Percentiles rank a stretch among this genome's conserved stretches.
These are phyloP conservation scores for Coemansia guatemalensis DNA, from an alignment of 192 early-diverging fungal genomes.

Conservation along the genomic window DNA sequence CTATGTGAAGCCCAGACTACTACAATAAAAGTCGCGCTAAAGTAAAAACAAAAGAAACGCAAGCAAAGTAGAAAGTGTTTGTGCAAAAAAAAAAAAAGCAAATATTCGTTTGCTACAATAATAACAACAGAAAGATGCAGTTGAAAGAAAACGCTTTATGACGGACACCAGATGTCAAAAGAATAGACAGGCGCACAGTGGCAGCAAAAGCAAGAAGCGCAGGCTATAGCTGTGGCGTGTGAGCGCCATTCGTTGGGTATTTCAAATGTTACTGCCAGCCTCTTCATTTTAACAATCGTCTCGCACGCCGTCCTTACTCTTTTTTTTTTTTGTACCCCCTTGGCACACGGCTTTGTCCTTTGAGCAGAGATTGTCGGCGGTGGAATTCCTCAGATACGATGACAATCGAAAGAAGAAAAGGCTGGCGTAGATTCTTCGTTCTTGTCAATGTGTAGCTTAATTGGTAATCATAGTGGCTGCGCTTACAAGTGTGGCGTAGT, in stretches of 20 bases:
- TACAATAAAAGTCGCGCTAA: constrained; percentile 2
- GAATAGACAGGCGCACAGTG: not conserved
- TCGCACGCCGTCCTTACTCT: not conserved
- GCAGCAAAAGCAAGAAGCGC: not conserved
- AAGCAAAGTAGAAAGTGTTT: not conserved
- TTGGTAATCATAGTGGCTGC: not conserved
- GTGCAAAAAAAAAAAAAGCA: not conserved
- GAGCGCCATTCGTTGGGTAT: not conserved
- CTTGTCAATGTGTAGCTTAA: not conserved
- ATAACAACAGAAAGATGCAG: not conserved
- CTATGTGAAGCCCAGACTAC: not conserved
- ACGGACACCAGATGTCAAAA: not conserved
- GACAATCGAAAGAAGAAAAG: not conserved
- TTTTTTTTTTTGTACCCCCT: not conserved
- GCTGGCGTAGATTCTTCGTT: not conserved
- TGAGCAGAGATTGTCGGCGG: not conserved
- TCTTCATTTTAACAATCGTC: not conserved
- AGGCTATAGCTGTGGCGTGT: not conserved
- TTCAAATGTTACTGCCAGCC: not conserved
- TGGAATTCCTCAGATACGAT: not conserved
- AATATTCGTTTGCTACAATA: not conserved
- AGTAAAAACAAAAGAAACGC: not conserved
- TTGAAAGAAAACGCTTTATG: not conserved
- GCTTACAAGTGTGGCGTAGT: not conserved
- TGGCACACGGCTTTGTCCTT: not conserved